These are phyloP conservation scores for Antarctomyces pellizariae DNA, from an alignment of 495 filamentous ascomycete genomes.

Conservation along the genomic window DNA sequence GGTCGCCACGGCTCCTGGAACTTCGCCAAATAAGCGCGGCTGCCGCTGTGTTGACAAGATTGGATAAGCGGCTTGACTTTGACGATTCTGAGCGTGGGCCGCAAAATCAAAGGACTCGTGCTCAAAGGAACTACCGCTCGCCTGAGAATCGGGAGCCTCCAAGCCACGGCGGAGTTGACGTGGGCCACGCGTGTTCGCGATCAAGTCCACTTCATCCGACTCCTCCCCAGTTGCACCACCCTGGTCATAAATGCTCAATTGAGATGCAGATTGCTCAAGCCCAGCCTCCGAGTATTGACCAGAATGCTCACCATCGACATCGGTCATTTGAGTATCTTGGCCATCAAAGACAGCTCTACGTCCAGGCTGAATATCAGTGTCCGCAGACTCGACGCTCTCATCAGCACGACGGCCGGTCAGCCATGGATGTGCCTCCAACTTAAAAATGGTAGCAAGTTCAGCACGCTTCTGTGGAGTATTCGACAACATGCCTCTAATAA, in stretches of 20 bases:
- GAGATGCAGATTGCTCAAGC: conserved; percentile 33
- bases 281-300: conserved; percentile 20
- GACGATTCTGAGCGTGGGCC: conserved; percentile 15
- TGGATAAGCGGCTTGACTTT: conserved; percentile 19
- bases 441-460: conserved; percentile 42
- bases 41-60: conserved; percentile 6
- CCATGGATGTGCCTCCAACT: conserved; percentile 13
- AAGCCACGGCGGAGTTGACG: too few relatives aligned
- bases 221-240: neutral
- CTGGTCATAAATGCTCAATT: conserved; percentile 35
- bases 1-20: conserved; percentile 16
- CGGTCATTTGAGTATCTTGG: too few relatives aligned
- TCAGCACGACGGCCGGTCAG: too few relatives aligned
- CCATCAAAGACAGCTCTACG: too few relatives aligned
- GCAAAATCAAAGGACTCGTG: too few relatives aligned
- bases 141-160: too few relatives aligned
- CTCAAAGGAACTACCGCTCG: too few relatives aligned
- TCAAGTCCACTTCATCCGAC: too few relatives aligned
- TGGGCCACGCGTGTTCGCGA: too few relatives aligned
- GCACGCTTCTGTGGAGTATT: conserved; percentile 41
- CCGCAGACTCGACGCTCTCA: conserved; percentile 5
- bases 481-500: conserved; percentile 55
- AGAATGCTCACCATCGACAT: neutral
- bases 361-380: too few relatives aligned
- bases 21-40: conserved; percentile 57